These are phyloP conservation scores for Pestalotiopsis sp. DNA, from an alignment of 2,329 filamentous ascomycete species.

Conservation along the genomic window DNA sequence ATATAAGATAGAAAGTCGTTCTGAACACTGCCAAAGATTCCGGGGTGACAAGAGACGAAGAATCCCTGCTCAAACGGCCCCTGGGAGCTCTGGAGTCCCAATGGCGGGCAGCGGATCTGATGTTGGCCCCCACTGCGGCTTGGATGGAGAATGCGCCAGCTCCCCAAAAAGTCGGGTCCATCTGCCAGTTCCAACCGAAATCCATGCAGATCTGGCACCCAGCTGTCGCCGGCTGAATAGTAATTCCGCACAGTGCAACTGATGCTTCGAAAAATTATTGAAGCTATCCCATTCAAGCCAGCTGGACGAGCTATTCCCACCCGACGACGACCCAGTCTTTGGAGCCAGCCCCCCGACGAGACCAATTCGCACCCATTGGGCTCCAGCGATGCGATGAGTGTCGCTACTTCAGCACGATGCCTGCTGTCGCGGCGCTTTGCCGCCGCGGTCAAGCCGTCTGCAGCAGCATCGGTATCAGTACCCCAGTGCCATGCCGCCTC, in stretches of 20 bases:
- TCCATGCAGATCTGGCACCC: neutral
- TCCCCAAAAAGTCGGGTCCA: neutral
- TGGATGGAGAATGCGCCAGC: slow-evolving; percentile 11
- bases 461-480: slow-evolving; percentile 19
- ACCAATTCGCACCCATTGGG: slow-evolving; percentile 16
- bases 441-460: slow-evolving; percentile 27
- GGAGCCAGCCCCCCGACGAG: slow-evolving; percentile 16
- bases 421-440: slow-evolving; percentile 53
- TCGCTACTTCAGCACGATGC: slow-evolving; percentile 55
- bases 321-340: slow-evolving; percentile 5
- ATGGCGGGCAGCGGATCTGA: neutral
- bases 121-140: neutral
- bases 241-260: slow-evolving; percentile 7
- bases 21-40: neutral
- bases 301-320: slow-evolving; percentile 16
- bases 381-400: slow-evolving; percentile 50
- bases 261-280: slow-evolving; percentile 10
- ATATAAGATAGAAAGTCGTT: neutral
- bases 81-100: neutral
- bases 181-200: no score
- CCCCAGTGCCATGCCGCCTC: slow-evolving; percentile 36
- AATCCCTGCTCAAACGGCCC: neutral
- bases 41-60: neutral
- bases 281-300: slow-evolving; percentile 15
- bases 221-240: slow-evolving; percentile 9